These are phyloP conservation scores for Paragyromitra xinjiangensis DNA, from an alignment of 495 filamentous ascomycete species.

Conservation along the genomic window DNA sequence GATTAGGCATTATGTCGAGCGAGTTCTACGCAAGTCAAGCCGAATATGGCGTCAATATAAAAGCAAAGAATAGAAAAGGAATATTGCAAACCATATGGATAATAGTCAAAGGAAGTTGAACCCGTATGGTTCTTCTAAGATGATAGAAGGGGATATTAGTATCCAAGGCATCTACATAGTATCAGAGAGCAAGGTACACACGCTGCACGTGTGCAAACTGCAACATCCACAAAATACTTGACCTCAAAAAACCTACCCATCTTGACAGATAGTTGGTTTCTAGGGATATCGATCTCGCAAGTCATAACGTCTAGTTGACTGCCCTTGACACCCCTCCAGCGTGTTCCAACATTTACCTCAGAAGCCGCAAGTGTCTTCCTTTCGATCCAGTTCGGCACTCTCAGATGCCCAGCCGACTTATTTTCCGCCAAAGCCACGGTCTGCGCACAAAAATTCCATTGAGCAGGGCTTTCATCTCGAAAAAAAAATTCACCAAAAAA, in stretches of 20 bases:
- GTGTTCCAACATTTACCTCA: conserved; percentile 59
- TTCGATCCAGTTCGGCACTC: conserved; percentile 65
- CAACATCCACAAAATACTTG: conserved; percentile 65
- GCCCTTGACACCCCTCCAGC: conserved; percentile 62
- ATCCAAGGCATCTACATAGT: conserved; percentile 6
- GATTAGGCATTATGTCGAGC: conserved; percentile 69
- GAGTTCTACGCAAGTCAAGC: conserved; percentile 62
- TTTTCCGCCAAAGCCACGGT: conserved; percentile 63
- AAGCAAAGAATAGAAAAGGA: conserved; percentile 32
- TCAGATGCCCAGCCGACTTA: conserved; percentile 62
- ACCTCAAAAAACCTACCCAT: conserved; percentile 59
- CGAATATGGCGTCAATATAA: neutral
- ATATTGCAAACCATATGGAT: conserved; percentile 63
- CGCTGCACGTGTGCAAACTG: conserved; percentile 61
- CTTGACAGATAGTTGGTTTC: conserved; percentile 62
- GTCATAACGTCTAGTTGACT: conserved; percentile 63
- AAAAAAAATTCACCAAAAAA: neutral
- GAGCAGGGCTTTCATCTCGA: conserved; percentile 23
- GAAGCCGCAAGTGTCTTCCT: conserved; percentile 60
- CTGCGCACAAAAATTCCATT: conserved; percentile 42
- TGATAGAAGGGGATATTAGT: conserved; percentile 18
- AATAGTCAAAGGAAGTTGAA: conserved; percentile 67
- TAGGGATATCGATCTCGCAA: conserved; percentile 64
- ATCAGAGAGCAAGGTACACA: conserved; percentile 51
- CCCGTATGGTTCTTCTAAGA: conserved; percentile 61